These are phyloP conservation scores for Coniosporium tulheliwenetii DNA, from an alignment of 2,329 filamentous ascomycete genomes.

Conservation along the genomic window DNA sequence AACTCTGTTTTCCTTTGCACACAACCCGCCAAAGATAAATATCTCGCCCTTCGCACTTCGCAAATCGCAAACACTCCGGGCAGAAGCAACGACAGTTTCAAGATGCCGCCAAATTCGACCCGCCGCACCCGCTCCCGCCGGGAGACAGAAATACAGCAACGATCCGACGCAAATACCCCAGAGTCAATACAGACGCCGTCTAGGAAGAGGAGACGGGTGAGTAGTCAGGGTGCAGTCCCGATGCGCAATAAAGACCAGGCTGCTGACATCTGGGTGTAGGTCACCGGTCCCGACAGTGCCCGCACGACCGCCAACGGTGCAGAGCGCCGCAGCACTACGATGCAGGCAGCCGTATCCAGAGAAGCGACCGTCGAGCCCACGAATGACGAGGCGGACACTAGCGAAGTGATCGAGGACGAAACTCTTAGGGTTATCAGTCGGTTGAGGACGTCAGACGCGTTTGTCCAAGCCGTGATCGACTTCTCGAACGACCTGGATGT, in stretches of 20 bases:
- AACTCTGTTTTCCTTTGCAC: too few species aligned
- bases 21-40: too few species aligned
- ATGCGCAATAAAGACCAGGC: slow-evolving; percentile 4
- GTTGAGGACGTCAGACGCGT: slow-evolving; percentile 27
- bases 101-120: slow-evolving; percentile 1
- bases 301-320: neutral
- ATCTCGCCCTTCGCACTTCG: too few species aligned
- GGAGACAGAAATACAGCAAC: slow-evolving; percentile 3
- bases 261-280: slow-evolving; percentile 11
- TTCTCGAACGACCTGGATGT: slow-evolving; percentile 38
- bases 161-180: slow-evolving; percentile 25
- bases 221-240: slow-evolving; percentile 10
- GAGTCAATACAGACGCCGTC: slow-evolving; percentile 32
- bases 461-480: slow-evolving; percentile 40
- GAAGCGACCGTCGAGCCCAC: neutral
- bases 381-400: slow-evolving; percentile 17
- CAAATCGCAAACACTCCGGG: too few species aligned
- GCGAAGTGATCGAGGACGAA: slow-evolving; percentile 21
- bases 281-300: slow-evolving; percentile 16
- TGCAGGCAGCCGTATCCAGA: neutral
- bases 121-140: slow-evolving; percentile 1
- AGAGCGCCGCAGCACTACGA: neutral
- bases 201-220: slow-evolving; percentile 29
- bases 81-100: neutral
- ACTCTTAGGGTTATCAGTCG: slow-evolving; percentile 23